These are phyloP conservation scores for Rhodosporidiobolus sp. DNA, from an alignment of 768 basidiomycete species.

Conservation along the genomic window DNA sequence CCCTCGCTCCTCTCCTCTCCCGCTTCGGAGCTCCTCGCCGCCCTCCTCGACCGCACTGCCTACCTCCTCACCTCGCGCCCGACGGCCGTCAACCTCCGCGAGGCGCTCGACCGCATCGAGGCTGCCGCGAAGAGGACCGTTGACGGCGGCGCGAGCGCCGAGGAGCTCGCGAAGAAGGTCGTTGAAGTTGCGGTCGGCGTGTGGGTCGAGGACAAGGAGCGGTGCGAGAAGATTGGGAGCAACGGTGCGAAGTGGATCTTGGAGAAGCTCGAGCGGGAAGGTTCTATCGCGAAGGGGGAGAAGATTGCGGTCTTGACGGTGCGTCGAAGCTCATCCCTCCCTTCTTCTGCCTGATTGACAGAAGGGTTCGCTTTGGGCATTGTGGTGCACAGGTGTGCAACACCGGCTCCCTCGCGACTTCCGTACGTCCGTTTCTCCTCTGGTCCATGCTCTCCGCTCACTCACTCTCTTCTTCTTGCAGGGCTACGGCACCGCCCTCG, in stretches of 20 bases:
- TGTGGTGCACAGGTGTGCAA: constrained; percentile 66
- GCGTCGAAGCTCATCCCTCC: background rate
- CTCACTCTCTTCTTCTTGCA: constrained; percentile 46
- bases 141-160: constrained; percentile 17
- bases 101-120: constrained; percentile 70
- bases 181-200: constrained; percentile 69
- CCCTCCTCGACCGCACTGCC: constrained; percentile 62
- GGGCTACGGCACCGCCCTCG: constrained; percentile 95
- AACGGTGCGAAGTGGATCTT: constrained; percentile 83
- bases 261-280: constrained; percentile 53
- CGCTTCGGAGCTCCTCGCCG: constrained; percentile 55
- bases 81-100: constrained; percentile 91
- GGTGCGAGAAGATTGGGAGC: constrained; percentile 80
- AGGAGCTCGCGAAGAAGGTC: constrained; percentile 51
- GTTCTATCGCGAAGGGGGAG: constrained; percentile 50
- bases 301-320: constrained; percentile 73
- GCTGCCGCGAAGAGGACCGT: constrained; percentile 47
- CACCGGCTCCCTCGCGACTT: constrained; percentile 93
- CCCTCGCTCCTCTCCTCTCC: constrained; percentile 48
- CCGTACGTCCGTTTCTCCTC: constrained; percentile 55
- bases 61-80: constrained; percentile 84
- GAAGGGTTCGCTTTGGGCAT: no score
- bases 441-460: constrained; percentile 10
- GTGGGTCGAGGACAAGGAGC: constrained; percentile 79
- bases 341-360: no score